These are phyloP conservation scores for Geotrichum klebahnii DNA, from an alignment of 1,139 yeast genomes.

Conservation along the genomic window DNA sequence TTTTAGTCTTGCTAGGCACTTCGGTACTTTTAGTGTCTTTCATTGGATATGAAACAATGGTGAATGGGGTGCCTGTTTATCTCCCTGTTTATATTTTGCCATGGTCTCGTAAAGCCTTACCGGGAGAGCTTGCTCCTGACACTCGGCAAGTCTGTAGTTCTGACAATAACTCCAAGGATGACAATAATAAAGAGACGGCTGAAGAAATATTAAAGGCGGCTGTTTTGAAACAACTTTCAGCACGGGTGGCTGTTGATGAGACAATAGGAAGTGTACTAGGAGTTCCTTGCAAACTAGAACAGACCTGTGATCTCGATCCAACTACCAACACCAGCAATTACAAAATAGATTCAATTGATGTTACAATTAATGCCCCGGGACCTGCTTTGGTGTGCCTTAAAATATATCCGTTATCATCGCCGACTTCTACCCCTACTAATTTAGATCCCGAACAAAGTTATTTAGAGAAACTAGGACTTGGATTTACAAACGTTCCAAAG, in stretches of 20 bases:
- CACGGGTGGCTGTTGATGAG: conserved; percentile 12
- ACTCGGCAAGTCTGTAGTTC: neutral
- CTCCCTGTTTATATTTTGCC: neutral
- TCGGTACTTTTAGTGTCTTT: neutral
- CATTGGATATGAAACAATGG: conserved; percentile 1
- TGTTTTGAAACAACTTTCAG: neutral
- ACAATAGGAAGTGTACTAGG: conserved; percentile 13
- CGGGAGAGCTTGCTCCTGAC: neutral
- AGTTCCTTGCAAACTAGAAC: conserved; percentile 9
- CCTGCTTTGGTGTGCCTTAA: conserved; percentile 7
- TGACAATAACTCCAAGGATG: neutral
- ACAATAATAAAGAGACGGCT: neutral
- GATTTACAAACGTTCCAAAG: neutral
- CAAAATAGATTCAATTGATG: neutral
- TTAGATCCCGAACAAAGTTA: neutral
- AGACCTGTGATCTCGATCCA: too few species aligned
- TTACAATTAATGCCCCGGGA: conserved; percentile 9
- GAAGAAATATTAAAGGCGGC: neutral
- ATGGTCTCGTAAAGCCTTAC: neutral
- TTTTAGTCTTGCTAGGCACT: neutral
- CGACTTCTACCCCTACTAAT: too few species aligned
- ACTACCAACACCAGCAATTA: conserved; percentile 1
- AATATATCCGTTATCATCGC: neutral
- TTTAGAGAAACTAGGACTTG: neutral
- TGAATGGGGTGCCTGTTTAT: neutral